These are phyloP conservation scores for Daphne laureola DNA, from an alignment of 441 rosid genomes.

Conservation along the genomic window DNA sequence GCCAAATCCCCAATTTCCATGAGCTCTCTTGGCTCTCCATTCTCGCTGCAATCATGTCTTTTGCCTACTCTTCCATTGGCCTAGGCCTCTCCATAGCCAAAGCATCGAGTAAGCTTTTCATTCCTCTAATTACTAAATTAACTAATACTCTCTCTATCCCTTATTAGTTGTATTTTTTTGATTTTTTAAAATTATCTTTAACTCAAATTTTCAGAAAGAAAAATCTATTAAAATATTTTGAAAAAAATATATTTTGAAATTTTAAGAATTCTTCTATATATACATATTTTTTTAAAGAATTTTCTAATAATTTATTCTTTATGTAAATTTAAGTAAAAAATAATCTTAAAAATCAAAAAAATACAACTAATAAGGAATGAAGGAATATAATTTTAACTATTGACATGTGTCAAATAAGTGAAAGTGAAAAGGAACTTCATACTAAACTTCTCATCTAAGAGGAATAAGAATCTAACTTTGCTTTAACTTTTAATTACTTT, in stretches of 20 bases:
- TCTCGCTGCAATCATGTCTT: conserved; percentile 65
- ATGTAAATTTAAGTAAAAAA: no score
- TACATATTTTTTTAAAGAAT: no score
- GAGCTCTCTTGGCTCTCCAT: conserved; percentile 69
- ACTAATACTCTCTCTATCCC: neutral
- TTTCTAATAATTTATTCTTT: no score
- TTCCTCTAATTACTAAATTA: no score
- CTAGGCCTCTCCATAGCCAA: conserved; percentile 50
- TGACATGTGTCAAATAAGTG: neutral
- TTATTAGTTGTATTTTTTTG: neutral
- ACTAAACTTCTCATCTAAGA: neutral
- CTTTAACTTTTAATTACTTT: neutral
- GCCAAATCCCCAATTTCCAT: conserved; percentile 60
- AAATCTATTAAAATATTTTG: no score
- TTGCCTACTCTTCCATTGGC: conserved; percentile 56
- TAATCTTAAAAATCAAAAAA: no score
- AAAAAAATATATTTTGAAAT: no score
- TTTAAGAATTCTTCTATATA: no score
- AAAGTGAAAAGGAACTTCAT: neutral
- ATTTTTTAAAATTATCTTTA: no score
- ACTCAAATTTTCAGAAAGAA: no score
- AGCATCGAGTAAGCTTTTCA: conserved; percentile 37
- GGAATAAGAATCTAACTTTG: conserved; percentile 3
- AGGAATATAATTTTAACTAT: no score
- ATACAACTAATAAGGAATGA: no score